A percentile compares a stretch with the other conserved stretches of the same genome.
phyloP scores from a whole-genome alignment of 148 eudicot genomes.

The Chenopodium album region DNA sequence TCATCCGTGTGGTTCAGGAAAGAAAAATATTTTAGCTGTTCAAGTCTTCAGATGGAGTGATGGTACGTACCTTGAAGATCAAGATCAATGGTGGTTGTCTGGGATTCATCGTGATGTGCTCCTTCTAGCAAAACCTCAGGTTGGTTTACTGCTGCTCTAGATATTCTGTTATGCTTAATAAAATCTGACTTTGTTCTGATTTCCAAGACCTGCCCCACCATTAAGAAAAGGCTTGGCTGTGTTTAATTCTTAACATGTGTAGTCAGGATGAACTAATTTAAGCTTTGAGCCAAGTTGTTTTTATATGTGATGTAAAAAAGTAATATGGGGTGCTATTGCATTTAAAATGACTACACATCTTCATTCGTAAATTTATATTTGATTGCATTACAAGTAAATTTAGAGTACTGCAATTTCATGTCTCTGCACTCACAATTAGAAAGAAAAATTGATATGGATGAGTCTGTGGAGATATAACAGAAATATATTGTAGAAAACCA shows the following conservation, averaged over 20 bases:
- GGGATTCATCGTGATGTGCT: constrained; percentile 98
- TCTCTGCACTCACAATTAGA: background rate
- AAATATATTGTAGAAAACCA: background rate
- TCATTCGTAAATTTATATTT: background rate
- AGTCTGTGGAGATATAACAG: background rate
- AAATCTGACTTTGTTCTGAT: background rate
- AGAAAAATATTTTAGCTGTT: constrained; percentile 74
- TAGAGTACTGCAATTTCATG: background rate
- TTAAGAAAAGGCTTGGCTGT: background rate
- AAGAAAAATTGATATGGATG: background rate
- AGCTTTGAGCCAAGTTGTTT: background rate
- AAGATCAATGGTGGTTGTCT: constrained; percentile 99
- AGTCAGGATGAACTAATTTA: background rate
- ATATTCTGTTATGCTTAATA: background rate
- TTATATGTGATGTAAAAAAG: background rate
- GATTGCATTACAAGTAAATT: background rate
- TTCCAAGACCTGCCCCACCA: background rate
- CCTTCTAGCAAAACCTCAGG: constrained; percentile 94
- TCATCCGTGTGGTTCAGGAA: constrained; percentile 68
- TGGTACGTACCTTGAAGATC: constrained; percentile 99
- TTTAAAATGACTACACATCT: background rate
- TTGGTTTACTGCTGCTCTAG: constrained; percentile 22
- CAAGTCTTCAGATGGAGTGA: constrained; percentile 96
- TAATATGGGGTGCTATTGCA: background rate
- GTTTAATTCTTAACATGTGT: background rate